Evolutionary conservation across 108 stramenopile species (phyloP), one percentile per base, ranked within the genome.

Genomic region (Mediolabrus comicus): DNA sequence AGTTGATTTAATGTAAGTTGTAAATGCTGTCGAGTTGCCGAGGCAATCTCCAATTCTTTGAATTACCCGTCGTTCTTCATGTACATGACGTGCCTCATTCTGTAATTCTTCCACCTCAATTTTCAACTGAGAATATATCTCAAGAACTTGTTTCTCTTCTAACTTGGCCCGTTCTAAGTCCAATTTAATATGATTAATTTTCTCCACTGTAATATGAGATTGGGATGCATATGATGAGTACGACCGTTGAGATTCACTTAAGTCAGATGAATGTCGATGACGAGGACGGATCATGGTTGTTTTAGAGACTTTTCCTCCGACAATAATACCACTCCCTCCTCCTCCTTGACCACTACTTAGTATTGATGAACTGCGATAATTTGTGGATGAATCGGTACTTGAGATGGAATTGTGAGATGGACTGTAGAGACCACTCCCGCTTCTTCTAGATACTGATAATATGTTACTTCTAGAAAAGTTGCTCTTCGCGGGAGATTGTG

Each of bases 81-180:
- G 53, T n/a, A 43, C 25, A 28, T 3, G 26, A n/a, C 49, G 58
- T 54, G 25, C 14, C 16, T 41, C 22, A 27, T 43, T 34, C 34
- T 39, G 60, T 11, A 63, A 60, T 32, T 25, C 3, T 28, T 7
- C 29, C 16, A 75, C 52, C 5, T 75, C 74, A 22, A 22, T 46
- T 46, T 62, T 53, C 17, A 75, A 49, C 22, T 35, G 43, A 2
- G 59, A 16, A 34, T 68, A 28, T 16, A 75, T 53, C 16, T 62
- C 60, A 9, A 62, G 10, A 0, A 75, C 74, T 35, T 75, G 52
- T 17, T 49, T 56, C 49, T 67, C 74, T 62, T 75, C 67, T 1
- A 55, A n/a, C 34, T 46, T 54, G 10, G 74, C 66, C 12, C 51
- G 22, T 38, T 68, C 59, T 24, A 75, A 56, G 0, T 55, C 43